phyloP scores from a whole-genome alignment of 257 asterid genomes.

The Capsicum baccatum region DNA sequence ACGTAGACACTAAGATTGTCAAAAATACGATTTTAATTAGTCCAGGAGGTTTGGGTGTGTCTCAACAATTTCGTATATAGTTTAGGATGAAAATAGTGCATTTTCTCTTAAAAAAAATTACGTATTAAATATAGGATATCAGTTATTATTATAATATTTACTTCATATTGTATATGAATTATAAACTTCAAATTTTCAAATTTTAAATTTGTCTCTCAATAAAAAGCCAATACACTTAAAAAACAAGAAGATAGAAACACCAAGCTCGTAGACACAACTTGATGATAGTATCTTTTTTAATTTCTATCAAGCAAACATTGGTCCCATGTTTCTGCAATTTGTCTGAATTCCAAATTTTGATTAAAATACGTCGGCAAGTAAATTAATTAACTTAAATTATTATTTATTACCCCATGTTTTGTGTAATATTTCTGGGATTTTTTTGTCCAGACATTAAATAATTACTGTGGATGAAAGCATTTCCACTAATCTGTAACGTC shows the following conservation, averaged over 20 bases:
- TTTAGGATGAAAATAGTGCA: too few relatives aligned
- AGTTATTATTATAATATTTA: too few relatives aligned
- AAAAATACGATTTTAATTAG: too few relatives aligned
- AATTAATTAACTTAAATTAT: neutral
- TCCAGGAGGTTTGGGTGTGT: too few relatives aligned
- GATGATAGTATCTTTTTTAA: neutral
- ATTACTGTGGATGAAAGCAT: neutral
- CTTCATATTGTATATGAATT: too few relatives aligned
- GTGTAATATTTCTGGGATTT: neutral
- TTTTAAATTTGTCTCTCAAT: too few relatives aligned
- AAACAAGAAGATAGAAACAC: neutral
- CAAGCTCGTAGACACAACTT: neutral
- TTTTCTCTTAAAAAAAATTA: too few relatives aligned
- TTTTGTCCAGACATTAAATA: neutral
- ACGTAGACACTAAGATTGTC: too few relatives aligned
- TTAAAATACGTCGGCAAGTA: neutral
- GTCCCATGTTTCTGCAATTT: neutral
- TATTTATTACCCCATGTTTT: neutral
- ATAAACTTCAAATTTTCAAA: too few relatives aligned
- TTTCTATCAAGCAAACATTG: neutral
- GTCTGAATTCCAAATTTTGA: neutral
- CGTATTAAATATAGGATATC: too few relatives aligned
- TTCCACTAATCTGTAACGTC: neutral
- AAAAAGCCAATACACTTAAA: too few relatives aligned
- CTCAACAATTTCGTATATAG: too few relatives aligned